Base-by-base conservation (phyloP, 2,329 filamentous ascomycete species). In the Ascochyta lentis region DNA sequence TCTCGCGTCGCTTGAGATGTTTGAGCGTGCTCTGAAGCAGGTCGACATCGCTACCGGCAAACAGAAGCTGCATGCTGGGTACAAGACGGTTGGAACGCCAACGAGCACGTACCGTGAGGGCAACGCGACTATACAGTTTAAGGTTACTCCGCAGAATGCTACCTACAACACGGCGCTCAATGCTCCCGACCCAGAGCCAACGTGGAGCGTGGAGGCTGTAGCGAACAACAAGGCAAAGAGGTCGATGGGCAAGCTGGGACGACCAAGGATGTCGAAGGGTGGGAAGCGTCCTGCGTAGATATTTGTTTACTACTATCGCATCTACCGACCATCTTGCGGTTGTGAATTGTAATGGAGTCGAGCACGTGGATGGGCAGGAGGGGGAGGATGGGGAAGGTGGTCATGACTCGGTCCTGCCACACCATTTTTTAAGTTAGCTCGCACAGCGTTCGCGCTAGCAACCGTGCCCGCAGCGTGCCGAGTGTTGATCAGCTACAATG, bases 1-100 rank as follows among this genome's bases (percentile, higher is more conserved):
- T 3, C 71, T 80, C 29, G 79, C 76, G 12, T 70, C 81, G 7
- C 70, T 83, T 12, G 78, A 79, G 57, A 74, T 84, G 56, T 83
- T 84, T 59, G 73, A 80, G 68, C 77, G 83, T 12, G 78, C 78
- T 10, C 70, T 85, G 52, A 61, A 66, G 10, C 76, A 80, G n/a
- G 67, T 74, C 19, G 82, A 85, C 50, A 75, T 87, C 50, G 80
- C 80, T 22, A 83, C 81, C 2, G 83, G 83, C 9, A 64, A 66
- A 39, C 48, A 62, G 27, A 63, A 65, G 34, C 58, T 69, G 0
- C 54, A 57, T 6, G 56, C 45, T 1, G 56, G 56, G 0, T 79
- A 77, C 56, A 65, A 65, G 58, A 76, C 73, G 0, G 57, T 64
- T 3, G 77, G 76, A 3, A 68, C 73, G 23, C 62, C 66, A 19